These are phyloP conservation scores for Ogataea neopini DNA, from an alignment of 805 yeast genomes.

Conservation along the genomic window DNA sequence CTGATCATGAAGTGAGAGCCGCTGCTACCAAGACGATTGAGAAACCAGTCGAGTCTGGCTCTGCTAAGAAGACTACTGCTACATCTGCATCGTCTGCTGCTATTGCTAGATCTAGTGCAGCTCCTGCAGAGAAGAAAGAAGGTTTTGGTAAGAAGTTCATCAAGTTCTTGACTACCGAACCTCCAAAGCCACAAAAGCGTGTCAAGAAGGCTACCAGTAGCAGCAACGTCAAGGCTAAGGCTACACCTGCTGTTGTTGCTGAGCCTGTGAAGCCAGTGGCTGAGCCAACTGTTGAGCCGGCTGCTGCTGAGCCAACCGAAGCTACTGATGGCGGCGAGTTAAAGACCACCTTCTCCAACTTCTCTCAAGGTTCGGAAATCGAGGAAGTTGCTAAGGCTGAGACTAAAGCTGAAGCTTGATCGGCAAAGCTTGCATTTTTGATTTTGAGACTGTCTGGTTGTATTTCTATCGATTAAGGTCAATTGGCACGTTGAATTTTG, in stretches of 20 bases:
- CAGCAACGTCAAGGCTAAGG: slow-evolving; percentile 6
- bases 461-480: neutral
- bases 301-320: slow-evolving; percentile 4
- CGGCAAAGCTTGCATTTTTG: neutral
- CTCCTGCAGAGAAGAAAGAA: slow-evolving; percentile 15
- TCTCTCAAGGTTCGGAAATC: slow-evolving; percentile 46
- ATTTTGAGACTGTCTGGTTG: neutral
- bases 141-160: slow-evolving; percentile 26
- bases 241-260: slow-evolving; percentile 12
- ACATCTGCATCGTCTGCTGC: slow-evolving; percentile 13
- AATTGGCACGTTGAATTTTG: slow-evolving; percentile 1
- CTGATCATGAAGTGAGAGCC: slow-evolving; percentile 20
- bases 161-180: slow-evolving; percentile 26
- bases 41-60: slow-evolving; percentile 1
- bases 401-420: neutral
- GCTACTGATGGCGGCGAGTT: slow-evolving; percentile 18
- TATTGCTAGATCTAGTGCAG: slow-evolving; percentile 8
- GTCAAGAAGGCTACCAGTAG: slow-evolving; percentile 14
- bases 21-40: slow-evolving; percentile 12
- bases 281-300: too few relatives aligned
- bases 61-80: slow-evolving; percentile 5
- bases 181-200: slow-evolving; percentile 21
- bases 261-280: slow-evolving; percentile 4
- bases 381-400: slow-evolving; percentile 9
- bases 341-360: slow-evolving; percentile 41